phyloP scores from a whole-genome alignment of 2,329 filamentous ascomycete species.

The Aspergillus amoenus region DNA sequence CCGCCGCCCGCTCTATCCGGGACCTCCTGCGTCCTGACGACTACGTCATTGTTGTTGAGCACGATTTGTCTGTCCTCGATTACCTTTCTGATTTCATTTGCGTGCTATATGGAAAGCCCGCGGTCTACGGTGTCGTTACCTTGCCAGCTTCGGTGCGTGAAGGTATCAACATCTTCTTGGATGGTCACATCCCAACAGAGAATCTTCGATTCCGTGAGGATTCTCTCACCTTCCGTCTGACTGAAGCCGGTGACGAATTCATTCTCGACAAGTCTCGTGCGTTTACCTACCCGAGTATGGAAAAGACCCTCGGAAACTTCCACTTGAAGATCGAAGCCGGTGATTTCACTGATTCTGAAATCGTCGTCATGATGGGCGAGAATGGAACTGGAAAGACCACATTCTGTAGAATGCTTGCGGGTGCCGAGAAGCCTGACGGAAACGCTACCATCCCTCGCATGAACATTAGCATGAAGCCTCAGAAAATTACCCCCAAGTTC shows the following conservation, averaged over 20 bases:
- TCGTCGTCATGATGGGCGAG: conserved; percentile 99
- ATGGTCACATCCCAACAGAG: conserved; percentile 96
- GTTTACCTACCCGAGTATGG: conserved; percentile 85
- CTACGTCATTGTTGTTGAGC: conserved; percentile 98
- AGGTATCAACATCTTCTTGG: conserved; percentile 99
- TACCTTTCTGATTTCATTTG: conserved; percentile 99
- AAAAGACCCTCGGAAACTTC: conserved; percentile 90
- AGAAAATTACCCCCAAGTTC: conserved; percentile 99
- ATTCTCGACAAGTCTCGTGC: conserved; percentile 78
- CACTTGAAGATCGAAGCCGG: conserved; percentile 77
- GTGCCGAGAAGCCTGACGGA: conserved; percentile 86
- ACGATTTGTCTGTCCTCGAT: conserved; percentile 97
- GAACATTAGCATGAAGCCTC: conserved; percentile 99
- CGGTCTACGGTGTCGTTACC: conserved; percentile 96
- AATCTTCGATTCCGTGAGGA: conserved; percentile 98
- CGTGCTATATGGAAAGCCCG: conserved; percentile 91
- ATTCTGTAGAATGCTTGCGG: conserved; percentile 94
- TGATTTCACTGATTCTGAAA: conserved; percentile 95
- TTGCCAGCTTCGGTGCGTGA: conserved; percentile 94
- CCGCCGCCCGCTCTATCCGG: conserved; percentile 87
- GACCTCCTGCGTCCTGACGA: conserved; percentile 83
- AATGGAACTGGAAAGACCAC: conserved; percentile 99
- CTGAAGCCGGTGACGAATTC: conserved; percentile 86
- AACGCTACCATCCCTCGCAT: conserved; percentile 78
- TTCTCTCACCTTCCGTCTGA: conserved; percentile 90